Base-by-base conservation (phyloP, 2,329 filamentous ascomycete species). In the Neofusicoccum umdonicola region DNA sequence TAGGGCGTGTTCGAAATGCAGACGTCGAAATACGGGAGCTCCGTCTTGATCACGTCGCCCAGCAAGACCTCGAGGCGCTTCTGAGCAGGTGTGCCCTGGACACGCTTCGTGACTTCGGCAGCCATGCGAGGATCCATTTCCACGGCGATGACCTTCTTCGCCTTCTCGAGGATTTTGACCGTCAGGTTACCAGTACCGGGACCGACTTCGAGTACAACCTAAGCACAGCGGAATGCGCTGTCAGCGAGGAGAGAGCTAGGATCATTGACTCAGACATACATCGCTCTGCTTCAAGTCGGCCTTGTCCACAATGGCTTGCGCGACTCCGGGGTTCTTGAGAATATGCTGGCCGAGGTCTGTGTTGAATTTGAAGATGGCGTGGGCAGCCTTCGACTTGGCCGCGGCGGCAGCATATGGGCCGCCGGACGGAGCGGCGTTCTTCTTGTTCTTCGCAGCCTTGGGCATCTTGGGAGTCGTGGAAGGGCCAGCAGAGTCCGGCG, bases 71-170 rank as follows among this genome's bases (percentile, higher is more conserved):
- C 93, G 42, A 99, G 82, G 69, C 92, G 88, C 76, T 92, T 93
- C 75, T 91, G 89, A 70, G 90, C 85, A 0, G 93, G 92, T 48
- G 89, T 96, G 19, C 92, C 93, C 78, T 97, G 93, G 8, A 98
- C 93, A 72, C 94, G 90, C 80, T 96, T 93, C 51, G 92, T 95
- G 68, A 97, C 86, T 80, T 98, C 95, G 66, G 94, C 94, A 12
- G 92, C 93, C 95, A 98, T 98, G 73, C 95, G 86, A 19, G 95
- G 93, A 79, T 99, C 95, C 76, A 97, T 85, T 81, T 99, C 95
- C 58, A 97, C 91, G 3, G 91, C 91, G 58, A 93, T 91, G 63
- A 88, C 86, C 66, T 91, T 91, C 77, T 93, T 93, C 22, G 92
- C 92, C 68, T 92, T 90, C 72, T 95, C 91, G 31, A 98, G 82